Evolutionary conservation across 306 rosid genomes (phyloP), one percentile per base, ranked within the genome.

Genomic region (Cajanus cajan): DNA sequence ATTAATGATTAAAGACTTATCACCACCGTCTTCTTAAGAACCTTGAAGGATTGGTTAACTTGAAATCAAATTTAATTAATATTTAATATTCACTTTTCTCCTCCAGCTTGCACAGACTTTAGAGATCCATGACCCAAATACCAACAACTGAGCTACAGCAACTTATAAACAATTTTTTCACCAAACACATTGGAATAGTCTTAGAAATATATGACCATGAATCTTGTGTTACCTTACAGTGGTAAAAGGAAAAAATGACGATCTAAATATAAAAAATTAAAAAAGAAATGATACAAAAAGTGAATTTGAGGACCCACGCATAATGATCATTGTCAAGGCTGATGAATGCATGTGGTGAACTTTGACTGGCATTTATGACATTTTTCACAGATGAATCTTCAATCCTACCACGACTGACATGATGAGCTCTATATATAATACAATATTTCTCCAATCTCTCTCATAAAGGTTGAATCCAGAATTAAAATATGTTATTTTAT

Each of bases 351-450:
- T 63, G 70, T 74, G 77, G 7, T 19, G 22, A 76, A 74, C 24
- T 77, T 83, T 80, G 81, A 83, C 77, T 39, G 19, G 55, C 52
- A 50, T 61, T 71, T 16, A 22, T 59, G 81, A 73, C 78, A 65
- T 48, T 68, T 80, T 67, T 45, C 54, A 63, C 5, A 8, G 8
- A 37, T 4, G 16, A 71, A 80, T 80, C 82, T 80, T 47, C 68
- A 70, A 76, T 31, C 21, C 12, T 25, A 28, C 40, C 40, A 13
- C 21, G 28, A 61, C 67, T 55, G 3, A 55, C 31, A 0, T 34
- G 36, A 36, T 31, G 48, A 37, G 13, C 11, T 73, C 15, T 19
- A 4, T 34, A 4, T 50, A 28, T 28, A 54, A 16, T 13, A 73
- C 57, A 67, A 59, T 19, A 12, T 25, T 40, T 24, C 50, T 43